Conservation (phyloP, 2,329 filamentous ascomycete genomes). For the Sporothrix variecibatus region DNA sequence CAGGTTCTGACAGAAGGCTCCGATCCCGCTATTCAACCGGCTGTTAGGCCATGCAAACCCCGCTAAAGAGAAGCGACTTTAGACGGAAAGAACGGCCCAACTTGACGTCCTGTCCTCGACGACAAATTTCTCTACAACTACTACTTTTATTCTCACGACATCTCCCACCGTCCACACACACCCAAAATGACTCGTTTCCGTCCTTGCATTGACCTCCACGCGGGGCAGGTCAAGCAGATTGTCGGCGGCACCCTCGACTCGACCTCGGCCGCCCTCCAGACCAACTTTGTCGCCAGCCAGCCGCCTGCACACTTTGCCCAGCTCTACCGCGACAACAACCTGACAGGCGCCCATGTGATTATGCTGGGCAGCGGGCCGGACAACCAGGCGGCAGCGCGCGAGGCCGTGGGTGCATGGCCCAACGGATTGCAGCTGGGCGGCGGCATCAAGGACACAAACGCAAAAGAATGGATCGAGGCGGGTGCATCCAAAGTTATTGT, state of each 20-base stretch:
- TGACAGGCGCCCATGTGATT: constrained; percentile 88
- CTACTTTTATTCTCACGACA: neutral
- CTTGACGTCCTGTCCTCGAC: neutral
- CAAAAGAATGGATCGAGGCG: constrained; percentile 78
- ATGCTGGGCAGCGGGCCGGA: constrained; percentile 78
- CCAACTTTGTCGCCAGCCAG: constrained; percentile 87
- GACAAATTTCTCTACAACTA: neutral
- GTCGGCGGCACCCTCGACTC: constrained; percentile 88
- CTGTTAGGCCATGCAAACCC: neutral
- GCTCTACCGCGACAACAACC: constrained; percentile 73
- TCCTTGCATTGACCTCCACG: constrained; percentile 95
- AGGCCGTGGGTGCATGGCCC: constrained; percentile 78
- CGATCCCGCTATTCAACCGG: neutral
- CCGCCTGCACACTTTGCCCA: constrained; percentile 78
- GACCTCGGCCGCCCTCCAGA: constrained; percentile 68
- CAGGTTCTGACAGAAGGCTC: neutral
- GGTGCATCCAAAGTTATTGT: constrained; percentile 96
- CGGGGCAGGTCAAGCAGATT: constrained; percentile 98
- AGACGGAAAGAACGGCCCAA: neutral
- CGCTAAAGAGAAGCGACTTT: neutral
- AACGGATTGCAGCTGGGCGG: constrained; percentile 84
- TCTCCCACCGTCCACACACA: neutral
- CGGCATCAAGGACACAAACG: constrained; percentile 87
- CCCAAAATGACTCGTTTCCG: constrained; percentile 78
- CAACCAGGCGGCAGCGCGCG: constrained; percentile 76